Evolutionary conservation across 192 early-diverging fungal genomes (phyloP).

Genomic region (Chytriomyces sp.): DNA sequence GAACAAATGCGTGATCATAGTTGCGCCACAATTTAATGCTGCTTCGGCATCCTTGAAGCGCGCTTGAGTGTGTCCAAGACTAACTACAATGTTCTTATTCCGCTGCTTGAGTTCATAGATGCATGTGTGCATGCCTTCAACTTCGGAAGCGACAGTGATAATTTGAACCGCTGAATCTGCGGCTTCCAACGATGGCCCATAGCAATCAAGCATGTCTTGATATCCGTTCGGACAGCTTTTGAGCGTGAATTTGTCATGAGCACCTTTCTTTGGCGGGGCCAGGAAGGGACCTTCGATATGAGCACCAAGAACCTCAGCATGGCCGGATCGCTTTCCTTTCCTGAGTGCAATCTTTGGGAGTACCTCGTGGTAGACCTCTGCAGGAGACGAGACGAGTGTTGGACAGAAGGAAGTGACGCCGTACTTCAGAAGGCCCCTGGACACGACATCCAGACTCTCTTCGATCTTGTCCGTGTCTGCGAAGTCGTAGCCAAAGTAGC

Average conservation of each 20-base stretch:
- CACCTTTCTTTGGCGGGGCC: constrained; percentile 74
- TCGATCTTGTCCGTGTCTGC: constrained; percentile 65
- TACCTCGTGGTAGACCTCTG: constrained; percentile 68
- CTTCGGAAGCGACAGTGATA: constrained; percentile 80
- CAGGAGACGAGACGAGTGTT: constrained; percentile 75
- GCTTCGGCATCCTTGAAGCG: constrained; percentile 24
- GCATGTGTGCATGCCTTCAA: constrained; percentile 70
- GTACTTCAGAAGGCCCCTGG: constrained; percentile 74
- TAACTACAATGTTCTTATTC: constrained; percentile 63
- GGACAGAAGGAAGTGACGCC: constrained; percentile 84
- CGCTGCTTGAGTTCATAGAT: constrained; percentile 70
- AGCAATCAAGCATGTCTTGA: constrained; percentile 69
- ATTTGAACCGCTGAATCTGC: constrained; percentile 57
- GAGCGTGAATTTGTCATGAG: constrained; percentile 70
- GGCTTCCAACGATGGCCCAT: constrained; percentile 66
- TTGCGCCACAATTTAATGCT: constrained; percentile 46
- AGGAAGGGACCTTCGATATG: constrained; percentile 75
- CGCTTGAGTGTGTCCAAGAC: constrained; percentile 53
- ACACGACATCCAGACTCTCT: constrained; percentile 68
- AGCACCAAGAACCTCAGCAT: constrained; percentile 70
- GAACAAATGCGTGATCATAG: constrained; percentile 81
- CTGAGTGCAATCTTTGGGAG: constrained; percentile 67
- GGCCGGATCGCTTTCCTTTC: constrained; percentile 62
- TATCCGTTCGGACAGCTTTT: constrained; percentile 66
- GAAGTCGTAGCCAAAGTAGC: constrained; percentile 77